These are phyloP conservation scores for Tympanopsis confertula DNA, from an alignment of 2,329 filamentous ascomycete genomes.

Conservation along the genomic window DNA sequence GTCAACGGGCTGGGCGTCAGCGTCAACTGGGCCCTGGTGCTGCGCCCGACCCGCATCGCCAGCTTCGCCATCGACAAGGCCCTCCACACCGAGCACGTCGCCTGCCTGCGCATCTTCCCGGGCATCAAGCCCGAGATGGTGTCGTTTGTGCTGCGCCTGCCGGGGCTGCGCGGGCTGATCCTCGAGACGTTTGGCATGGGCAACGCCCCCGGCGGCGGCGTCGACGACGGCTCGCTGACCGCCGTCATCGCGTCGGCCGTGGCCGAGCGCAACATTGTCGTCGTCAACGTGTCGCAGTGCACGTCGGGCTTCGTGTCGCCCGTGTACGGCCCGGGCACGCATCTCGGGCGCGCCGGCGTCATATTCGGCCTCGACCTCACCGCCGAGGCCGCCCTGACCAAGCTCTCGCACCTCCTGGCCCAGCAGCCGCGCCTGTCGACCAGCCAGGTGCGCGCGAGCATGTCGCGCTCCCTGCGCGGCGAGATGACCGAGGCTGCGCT, in stretches of 20 bases:
- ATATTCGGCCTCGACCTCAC: constrained; percentile 85
- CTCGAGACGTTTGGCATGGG: constrained; percentile 90
- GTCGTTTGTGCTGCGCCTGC: constrained; percentile 66
- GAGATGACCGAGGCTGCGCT: constrained; percentile 70
- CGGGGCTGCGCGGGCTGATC: constrained; percentile 70
- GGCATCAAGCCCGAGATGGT: constrained; percentile 92
- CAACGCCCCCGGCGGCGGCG: constrained; percentile 78
- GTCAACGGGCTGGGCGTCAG: constrained; percentile 72
- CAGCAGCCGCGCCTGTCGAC: constrained; percentile 46
- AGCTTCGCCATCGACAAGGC: constrained; percentile 64
- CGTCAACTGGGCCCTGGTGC: constrained; percentile 69
- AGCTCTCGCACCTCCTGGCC: constrained; percentile 76
- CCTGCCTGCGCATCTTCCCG: constrained; percentile 80
- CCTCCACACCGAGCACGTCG: constrained; percentile 78
- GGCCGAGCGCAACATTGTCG: constrained; percentile 61
- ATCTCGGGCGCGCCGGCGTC: constrained; percentile 71
- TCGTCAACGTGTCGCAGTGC: constrained; percentile 89
- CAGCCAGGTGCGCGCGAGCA: constrained; percentile 55
- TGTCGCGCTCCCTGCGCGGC: constrained; percentile 67
- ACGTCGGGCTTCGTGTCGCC: constrained; percentile 65
- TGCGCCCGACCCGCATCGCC: constrained; percentile 62
- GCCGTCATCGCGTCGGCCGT: constrained; percentile 69
- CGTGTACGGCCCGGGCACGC: constrained; percentile 67
- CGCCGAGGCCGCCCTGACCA: constrained; percentile 80
- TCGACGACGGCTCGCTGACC: constrained; percentile 69